Evolutionary conservation across 176 grass and related monocot species (phyloP).

Genomic region (Carex pumila): DNA sequence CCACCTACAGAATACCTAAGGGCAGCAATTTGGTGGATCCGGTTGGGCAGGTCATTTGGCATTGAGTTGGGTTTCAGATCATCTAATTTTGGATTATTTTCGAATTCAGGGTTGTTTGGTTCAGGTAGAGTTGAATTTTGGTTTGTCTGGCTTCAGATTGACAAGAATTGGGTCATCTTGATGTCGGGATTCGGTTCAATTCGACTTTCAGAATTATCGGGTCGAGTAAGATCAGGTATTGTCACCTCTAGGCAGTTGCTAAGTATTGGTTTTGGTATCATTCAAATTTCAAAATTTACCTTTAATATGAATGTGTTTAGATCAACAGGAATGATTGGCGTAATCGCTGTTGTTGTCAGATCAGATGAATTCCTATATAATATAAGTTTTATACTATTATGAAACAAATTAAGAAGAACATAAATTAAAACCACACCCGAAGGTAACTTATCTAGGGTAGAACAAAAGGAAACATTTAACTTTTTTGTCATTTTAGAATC

Average conservation of each 20-base stretch:
- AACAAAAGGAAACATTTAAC: not conserved
- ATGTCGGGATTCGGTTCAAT: not conserved
- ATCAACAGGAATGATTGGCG: constrained; percentile 77
- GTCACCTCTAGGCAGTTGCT: not conserved
- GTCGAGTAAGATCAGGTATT: not conserved
- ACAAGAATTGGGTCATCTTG: not conserved
- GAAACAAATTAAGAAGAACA: not conserved
- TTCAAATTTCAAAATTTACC: constrained; percentile 27
- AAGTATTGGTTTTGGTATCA: not conserved
- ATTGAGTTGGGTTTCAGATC: not conserved
- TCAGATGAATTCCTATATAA: constrained; percentile 59
- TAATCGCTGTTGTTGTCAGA: constrained; percentile 65
- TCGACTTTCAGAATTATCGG: not conserved
- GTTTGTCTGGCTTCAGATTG: not conserved
- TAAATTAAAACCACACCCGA: too few species aligned
- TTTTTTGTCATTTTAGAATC: not conserved
- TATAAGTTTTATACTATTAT: constrained; percentile 6
- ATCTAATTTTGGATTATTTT: not conserved
- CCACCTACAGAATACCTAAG: too few species aligned
- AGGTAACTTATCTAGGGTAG: not conserved
- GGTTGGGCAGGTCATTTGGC: too few species aligned
- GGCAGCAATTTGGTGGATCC: too few species aligned
- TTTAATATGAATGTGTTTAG: constrained; percentile 87
- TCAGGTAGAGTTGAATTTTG: not conserved
- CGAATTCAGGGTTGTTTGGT: not conserved